These are phyloP conservation scores for Sporothrix dimorphospora DNA, from an alignment of 2,329 filamentous ascomycete species.

Conservation along the genomic window DNA sequence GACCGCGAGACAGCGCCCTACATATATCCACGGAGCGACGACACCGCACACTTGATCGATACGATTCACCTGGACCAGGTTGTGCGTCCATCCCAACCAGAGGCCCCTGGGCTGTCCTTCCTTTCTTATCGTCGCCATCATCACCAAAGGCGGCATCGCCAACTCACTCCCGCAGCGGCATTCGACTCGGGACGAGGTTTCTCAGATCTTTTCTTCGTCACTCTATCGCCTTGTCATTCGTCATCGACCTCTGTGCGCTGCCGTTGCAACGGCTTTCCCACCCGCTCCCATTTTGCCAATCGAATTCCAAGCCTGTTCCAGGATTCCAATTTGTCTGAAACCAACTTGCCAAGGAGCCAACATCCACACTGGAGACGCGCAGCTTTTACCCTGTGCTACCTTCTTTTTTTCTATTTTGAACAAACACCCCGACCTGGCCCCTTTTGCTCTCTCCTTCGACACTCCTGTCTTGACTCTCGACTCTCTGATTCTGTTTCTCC, in stretches of 20 bases:
- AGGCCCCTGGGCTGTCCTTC: too few species aligned
- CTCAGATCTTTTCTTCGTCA: background rate
- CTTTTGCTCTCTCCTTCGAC: conserved; percentile 8
- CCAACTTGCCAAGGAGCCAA: conserved; percentile 23
- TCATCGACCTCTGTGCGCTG: conserved; percentile 17
- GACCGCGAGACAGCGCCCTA: background rate
- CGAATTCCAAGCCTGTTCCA: conserved; percentile 18
- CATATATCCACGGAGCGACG: background rate
- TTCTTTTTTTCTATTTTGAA: conserved; percentile 24
- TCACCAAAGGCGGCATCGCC: conserved; percentile 12
- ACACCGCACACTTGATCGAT: background rate
- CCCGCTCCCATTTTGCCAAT: background rate
- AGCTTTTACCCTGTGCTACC: conserved; percentile 8
- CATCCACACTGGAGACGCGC: conserved; percentile 21
- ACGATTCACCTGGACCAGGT: background rate
- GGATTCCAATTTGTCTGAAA: conserved; percentile 29
- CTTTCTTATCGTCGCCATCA: background rate
- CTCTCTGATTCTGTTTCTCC: background rate
- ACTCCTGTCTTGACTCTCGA: background rate
- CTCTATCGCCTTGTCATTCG: conserved; percentile 10
- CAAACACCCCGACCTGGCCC: background rate
- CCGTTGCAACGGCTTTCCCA: background rate
- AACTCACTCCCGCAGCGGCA: background rate
- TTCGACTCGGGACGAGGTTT: background rate
- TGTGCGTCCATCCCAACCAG: background rate